These are phyloP conservation scores for Cymbopogon citratus DNA, from an alignment of 176 grass and related monocot species.

Conservation along the genomic window DNA sequence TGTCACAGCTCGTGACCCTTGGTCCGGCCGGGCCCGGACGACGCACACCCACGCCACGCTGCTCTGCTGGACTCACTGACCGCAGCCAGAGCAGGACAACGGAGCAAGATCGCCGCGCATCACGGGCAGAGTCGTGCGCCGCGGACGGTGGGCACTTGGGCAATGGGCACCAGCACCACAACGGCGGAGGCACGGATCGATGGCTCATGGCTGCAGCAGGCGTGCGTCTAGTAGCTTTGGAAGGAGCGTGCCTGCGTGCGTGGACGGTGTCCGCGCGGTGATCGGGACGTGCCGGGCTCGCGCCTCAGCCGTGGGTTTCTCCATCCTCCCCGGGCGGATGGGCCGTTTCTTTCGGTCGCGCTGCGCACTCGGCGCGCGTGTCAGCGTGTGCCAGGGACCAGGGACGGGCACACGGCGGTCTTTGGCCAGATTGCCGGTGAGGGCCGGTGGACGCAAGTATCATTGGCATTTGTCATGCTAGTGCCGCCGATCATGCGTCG, in stretches of 20 bases:
- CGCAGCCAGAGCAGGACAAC: not conserved
- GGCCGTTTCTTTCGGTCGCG: constrained; percentile 13
- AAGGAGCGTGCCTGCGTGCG: no score
- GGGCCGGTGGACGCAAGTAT: not conserved
- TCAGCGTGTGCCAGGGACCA: not conserved
- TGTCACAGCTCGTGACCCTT: constrained; percentile 5
- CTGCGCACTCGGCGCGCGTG: not conserved
- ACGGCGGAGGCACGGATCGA: no score
- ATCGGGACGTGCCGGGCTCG: not conserved
- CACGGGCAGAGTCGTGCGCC: no score
- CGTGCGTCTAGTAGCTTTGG: no score
- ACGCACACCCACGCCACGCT: not conserved
- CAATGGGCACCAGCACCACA: not conserved
- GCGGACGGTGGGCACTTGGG: no score
- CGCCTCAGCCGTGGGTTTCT: not conserved
- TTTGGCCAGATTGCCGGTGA: not conserved
- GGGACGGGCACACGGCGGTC: not conserved
- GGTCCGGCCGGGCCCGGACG: not conserved
- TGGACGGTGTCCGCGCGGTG: not conserved
- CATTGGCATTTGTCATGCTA: not conserved
- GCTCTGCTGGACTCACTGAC: not conserved
- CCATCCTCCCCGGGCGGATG: not conserved
- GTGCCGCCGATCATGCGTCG: not conserved
- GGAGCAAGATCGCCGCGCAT: not conserved
- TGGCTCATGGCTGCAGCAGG: not conserved